Evolutionary conservation across 352 stramenopile species (phyloP).

Genomic region (Elongisporangium anandrum): DNA sequence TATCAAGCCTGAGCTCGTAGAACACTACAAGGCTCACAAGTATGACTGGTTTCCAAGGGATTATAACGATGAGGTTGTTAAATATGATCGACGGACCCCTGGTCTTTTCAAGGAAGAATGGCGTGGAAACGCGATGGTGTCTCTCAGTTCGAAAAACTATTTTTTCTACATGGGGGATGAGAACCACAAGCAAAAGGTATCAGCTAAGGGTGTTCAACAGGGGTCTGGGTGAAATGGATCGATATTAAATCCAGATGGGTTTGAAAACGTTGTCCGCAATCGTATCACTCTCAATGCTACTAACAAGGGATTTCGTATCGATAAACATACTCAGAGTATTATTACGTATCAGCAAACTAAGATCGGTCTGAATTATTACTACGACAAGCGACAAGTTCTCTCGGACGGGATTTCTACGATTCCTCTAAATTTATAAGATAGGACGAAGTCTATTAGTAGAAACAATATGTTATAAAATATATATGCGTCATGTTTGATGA

Average conservation of each 20-base stretch:
- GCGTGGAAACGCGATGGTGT: slow-evolving; percentile 12
- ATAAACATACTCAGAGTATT: no score
- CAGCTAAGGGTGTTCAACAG: slow-evolving; percentile 11
- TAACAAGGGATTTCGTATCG: no score
- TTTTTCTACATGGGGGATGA: slow-evolving; percentile 7
- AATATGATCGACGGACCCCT: slow-evolving; percentile 6
- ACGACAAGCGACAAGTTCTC: no score
- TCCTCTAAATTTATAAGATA: no score
- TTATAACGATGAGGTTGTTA: not conserved
- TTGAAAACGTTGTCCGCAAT: slow-evolving; percentile 4
- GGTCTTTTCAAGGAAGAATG: slow-evolving; percentile 20
- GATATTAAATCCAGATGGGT: slow-evolving; percentile 2
- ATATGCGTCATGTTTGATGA: no score
- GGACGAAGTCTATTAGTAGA: no score
- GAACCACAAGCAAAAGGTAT: slow-evolving; percentile 8
- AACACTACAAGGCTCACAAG: slow-evolving; percentile 9
- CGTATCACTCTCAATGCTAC: not conserved
- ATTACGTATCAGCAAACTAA: no score
- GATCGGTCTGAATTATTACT: no score
- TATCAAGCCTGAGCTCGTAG: slow-evolving; percentile 10
- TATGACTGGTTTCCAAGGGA: slow-evolving; percentile 14
- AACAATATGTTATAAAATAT: no score
- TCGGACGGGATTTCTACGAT: no score
- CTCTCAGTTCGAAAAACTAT: slow-evolving; percentile 13
- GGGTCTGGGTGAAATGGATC: slow-evolving; percentile 1